Percentiles rank a stretch among this genome's conserved stretches.
Conservation (phyloP, 768 basidiomycete genomes). For the Lentinula boryana region DNA sequence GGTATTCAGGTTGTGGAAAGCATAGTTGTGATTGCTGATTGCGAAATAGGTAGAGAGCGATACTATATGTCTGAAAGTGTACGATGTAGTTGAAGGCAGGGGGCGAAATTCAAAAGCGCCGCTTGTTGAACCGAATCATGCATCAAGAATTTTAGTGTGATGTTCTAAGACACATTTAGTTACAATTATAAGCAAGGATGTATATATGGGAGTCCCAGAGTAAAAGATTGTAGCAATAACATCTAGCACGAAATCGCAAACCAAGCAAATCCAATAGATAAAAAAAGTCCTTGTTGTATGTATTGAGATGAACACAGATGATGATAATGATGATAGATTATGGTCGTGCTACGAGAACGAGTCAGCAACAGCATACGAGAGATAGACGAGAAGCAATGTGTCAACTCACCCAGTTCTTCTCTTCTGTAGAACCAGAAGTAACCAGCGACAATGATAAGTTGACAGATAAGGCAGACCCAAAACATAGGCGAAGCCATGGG, state of each 20-base stretch:
- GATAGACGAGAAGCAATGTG: neutral
- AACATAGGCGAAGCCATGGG: conserved; percentile 82
- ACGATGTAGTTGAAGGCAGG: too few relatives aligned
- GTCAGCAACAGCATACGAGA: neutral
- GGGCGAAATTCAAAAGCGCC: too few relatives aligned
- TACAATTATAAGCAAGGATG: conserved; percentile 1
- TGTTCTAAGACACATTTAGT: conserved; percentile 10
- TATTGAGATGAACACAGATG: too few relatives aligned
- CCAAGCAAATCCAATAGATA: neutral
- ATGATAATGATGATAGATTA: neutral
- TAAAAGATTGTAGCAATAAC: neutral
- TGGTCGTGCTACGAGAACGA: neutral
- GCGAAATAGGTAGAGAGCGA: too few relatives aligned
- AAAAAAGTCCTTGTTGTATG: neutral
- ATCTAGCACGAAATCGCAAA: neutral
- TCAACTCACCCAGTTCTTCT: conserved; percentile 74
- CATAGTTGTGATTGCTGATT: too few relatives aligned
- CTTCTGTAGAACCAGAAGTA: conserved; percentile 98
- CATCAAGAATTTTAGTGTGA: conserved; percentile 1
- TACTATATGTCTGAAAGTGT: too few relatives aligned
- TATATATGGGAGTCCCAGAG: neutral
- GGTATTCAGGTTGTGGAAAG: too few relatives aligned
- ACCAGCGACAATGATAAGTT: conserved; percentile 80
- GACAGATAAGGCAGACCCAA: conserved; percentile 80
- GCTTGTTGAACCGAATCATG: neutral